Base-by-base conservation (phyloP, 2,329 filamentous ascomycete genomes). In the Trichoderma arundinaceum region DNA sequence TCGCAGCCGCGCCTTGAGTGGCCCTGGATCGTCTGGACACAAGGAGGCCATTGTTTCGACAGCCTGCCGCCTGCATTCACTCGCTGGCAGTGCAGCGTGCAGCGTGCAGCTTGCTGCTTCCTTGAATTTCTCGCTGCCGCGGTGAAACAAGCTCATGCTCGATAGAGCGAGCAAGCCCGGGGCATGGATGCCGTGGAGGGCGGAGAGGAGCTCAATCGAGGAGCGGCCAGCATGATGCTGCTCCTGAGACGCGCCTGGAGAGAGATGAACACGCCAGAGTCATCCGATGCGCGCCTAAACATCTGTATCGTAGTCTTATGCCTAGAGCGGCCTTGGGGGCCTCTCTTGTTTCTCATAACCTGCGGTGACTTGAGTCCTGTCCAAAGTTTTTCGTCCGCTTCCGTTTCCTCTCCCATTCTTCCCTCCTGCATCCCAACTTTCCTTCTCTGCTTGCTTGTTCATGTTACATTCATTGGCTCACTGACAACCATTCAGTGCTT, bases 1-100 rank as follows among this genome's bases (percentile, higher is more conserved):
- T 51, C n/a, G 53, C 64, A 17, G 64, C 54, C 56, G 49, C 59
- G 38, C 32, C 35, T 64, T 51, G 64, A 68, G 44, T 67, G 65
- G 68, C 43, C 39, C 43, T 71, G 44, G n/a, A 59, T 38, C 53
- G 28, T 43, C 52, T 13, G n/a, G 13, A 49, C 51, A 33, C 61
- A 12, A 19, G n/a, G 35, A 32, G 64, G 65, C 66, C n/a, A 9
- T 53, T 65, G 38, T 53, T 53, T 59, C 56, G 54, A 63, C 49
- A 46, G 49, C 59, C 59, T 44, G 48, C 15, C n/a, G 63, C 22
- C 46, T 48, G 54, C 63, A 57, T 65, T 60, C 56, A 57, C 54
- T 58, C 52, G 41, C 53, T 38, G 43, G 35, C 61, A 48, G 49
- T 64, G 61, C 56, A 61, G 39, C 13, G 49, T 64, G 61, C 56